Percentiles rank a stretch among this genome's conserved stretches.
Evolutionary conservation across 2,329 filamentous ascomycete genomes (phyloP).

Genomic region (Fusarium sp.): DNA sequence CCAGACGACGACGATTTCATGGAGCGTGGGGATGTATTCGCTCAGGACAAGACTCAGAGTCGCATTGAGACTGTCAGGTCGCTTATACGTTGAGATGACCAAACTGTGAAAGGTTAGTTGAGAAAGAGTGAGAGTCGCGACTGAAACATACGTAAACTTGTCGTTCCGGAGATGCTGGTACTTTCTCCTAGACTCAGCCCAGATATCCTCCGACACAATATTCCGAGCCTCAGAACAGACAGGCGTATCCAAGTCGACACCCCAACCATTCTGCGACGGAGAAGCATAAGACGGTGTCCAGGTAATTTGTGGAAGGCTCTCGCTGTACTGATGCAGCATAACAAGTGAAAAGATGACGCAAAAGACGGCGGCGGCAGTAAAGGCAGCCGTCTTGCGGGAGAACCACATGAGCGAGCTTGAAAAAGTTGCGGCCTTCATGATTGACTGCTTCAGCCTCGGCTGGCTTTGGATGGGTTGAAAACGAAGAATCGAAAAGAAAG

Average conservation of each 20-base stretch:
- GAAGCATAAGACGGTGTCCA: neutral
- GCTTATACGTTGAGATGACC: conserved; percentile 50
- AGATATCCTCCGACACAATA: conserved; percentile 2
- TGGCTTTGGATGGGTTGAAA: neutral
- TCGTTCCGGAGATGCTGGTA: conserved; percentile 41
- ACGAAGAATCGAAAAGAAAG: neutral
- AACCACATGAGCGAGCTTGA: neutral
- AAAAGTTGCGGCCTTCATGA: neutral
- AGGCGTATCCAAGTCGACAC: neutral
- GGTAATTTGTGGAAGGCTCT: neutral
- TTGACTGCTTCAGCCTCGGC: neutral
- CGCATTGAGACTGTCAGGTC: conserved; percentile 48
- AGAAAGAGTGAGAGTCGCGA: neutral
- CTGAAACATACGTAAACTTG: conserved; percentile 47
- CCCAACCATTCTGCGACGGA: neutral
- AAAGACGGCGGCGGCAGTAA: neutral
- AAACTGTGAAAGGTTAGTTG: conserved; percentile 40
- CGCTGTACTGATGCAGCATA: neutral
- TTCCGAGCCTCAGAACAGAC: neutral
- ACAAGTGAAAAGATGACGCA: neutral
- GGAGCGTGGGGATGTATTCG: conserved; percentile 49
- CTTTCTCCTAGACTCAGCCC: conserved; percentile 27
- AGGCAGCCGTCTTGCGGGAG: neutral
- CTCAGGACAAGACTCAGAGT: conserved; percentile 45
- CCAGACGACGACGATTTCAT: conserved; percentile 53